These are phyloP conservation scores for cucumber (Cucumis sativus) DNA, from an alignment of 306 rosid species.

Conservation along the genomic window Cucumber_9930_V3 NC_026657.2:4675001-4675500, in stretches of 20 bases:
- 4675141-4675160: constrained; percentile 61
- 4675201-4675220: constrained; percentile 71
- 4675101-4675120: constrained; percentile 56
- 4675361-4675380: constrained; percentile 71
- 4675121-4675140: constrained; percentile 58
- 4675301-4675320: constrained; percentile 78
- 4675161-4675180: constrained; percentile 54
- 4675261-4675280: constrained; percentile 76
- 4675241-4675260: constrained; percentile 75
- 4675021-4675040: constrained; percentile 57
- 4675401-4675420: constrained; percentile 47
- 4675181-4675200: constrained; percentile 55
- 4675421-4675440: constrained; percentile 76
- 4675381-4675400: constrained; percentile 83
- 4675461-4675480: constrained; percentile 95
- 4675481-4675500: constrained; percentile 65
- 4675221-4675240: constrained; percentile 47
- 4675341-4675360: constrained; percentile 86
- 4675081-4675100: constrained; percentile 26
- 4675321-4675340: constrained; percentile 64
- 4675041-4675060: constrained; percentile 45
- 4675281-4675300: constrained; percentile 69
- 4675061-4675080: constrained; percentile 19
- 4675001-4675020: constrained; percentile 68
- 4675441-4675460: constrained; percentile 65